phyloP scores from a whole-genome alignment of 805 yeast species.

The Cyberlindnera sargentensis region DNA sequence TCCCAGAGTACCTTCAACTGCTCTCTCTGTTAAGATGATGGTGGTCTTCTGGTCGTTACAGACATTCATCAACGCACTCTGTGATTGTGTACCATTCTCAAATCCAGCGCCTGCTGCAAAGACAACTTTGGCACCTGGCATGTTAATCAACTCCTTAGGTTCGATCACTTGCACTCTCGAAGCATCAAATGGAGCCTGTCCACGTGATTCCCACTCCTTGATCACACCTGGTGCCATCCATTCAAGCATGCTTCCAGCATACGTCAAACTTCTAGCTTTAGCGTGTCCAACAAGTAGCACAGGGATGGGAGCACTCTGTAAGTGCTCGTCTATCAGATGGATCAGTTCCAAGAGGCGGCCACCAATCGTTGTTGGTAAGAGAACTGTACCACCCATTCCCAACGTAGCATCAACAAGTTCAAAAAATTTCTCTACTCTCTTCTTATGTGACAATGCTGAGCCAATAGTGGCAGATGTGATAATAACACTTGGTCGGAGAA shows the following conservation, averaged over 20 bases:
- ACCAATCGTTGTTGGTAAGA: conserved; percentile 76
- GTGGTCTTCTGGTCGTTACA: conserved; percentile 64
- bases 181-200: conserved; percentile 74
- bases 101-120: conserved; percentile 67
- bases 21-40: conserved; percentile 65
- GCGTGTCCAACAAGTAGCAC: conserved; percentile 71
- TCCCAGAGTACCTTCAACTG: conserved; percentile 41
- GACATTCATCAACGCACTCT: conserved; percentile 43
- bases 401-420: conserved; percentile 58
- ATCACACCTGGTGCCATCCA: conserved; percentile 93
- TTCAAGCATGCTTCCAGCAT: conserved; percentile 85
- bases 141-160: conserved; percentile 45
- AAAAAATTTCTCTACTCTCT: conserved; percentile 56
- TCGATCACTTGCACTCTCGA: conserved; percentile 50
- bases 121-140: conserved; percentile 70
- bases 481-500: conserved; percentile 75
- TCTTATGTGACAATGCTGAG: conserved; percentile 52
- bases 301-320: conserved; percentile 47
- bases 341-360: conserved; percentile 78
- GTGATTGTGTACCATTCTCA: conserved; percentile 55
- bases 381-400: conserved; percentile 69
- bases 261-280: conserved; percentile 69
- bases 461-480: conserved; percentile 70
- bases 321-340: conserved; percentile 62
- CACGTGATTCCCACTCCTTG: conserved; percentile 73